Evolutionary conservation across 192 early-diverging fungal genomes (phyloP).

Genomic region (Linnemannia elongata): DNA sequence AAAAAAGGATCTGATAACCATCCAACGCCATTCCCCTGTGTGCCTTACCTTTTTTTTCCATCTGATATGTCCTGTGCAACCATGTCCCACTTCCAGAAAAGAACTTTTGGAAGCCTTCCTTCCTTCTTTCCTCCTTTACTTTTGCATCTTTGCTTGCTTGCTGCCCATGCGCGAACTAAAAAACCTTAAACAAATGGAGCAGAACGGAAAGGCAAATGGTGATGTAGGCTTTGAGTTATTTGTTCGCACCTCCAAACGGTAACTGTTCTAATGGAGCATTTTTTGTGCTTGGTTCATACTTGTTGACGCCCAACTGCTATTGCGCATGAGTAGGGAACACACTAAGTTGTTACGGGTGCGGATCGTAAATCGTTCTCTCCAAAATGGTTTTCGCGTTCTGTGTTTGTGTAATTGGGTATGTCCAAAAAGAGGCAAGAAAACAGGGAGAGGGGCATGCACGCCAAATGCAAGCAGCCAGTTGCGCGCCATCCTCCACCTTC

Average conservation of each 20-base stretch:
- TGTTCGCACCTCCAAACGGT: background rate
- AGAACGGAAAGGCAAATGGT: background rate
- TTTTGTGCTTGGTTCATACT: background rate
- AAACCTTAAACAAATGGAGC: conserved; percentile 1
- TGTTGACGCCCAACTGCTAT: background rate
- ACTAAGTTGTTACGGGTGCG: too few relatives aligned
- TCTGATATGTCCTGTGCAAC: background rate
- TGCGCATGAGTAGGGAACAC: background rate
- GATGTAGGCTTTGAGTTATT: background rate
- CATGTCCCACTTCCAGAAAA: background rate
- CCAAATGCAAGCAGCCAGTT: background rate
- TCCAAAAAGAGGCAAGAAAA: background rate
- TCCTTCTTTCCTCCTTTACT: background rate
- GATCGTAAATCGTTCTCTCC: background rate
- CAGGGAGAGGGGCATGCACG: background rate
- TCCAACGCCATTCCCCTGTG: background rate
- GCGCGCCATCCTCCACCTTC: background rate
- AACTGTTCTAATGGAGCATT: background rate
- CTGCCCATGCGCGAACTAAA: conserved; percentile 2
- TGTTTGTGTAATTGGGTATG: background rate
- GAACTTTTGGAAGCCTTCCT: background rate
- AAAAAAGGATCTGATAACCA: background rate
- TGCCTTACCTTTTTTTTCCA: background rate
- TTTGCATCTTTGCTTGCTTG: background rate
- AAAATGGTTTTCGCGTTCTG: background rate